phyloP scores from a whole-genome alignment of 768 basidiomycete species.

The Termitomyces titanicus region DNA sequence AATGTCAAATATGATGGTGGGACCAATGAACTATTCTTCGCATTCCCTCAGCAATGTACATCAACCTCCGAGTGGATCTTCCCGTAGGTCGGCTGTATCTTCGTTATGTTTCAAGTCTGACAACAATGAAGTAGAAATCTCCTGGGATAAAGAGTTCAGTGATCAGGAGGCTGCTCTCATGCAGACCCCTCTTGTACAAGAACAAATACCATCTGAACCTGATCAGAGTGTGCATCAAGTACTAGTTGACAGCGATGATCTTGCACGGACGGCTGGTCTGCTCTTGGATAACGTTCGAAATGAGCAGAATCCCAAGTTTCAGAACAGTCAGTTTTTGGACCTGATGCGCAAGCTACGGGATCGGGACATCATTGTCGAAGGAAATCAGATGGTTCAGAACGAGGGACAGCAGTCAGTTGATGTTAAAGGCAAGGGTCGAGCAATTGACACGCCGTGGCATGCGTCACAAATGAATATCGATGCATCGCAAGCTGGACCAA shows the following conservation, averaged over 20 bases:
- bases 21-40: conserved; percentile 32
- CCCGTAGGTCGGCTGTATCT: conserved; percentile 6
- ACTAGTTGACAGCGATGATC: conserved; percentile 54
- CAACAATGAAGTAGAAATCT: conserved; percentile 27
- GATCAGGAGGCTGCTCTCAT: conserved; percentile 43
- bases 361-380: conserved; percentile 72
- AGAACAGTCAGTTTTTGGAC: conserved; percentile 77
- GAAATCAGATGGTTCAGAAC: conserved; percentile 70
- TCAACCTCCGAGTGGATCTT: conserved; percentile 8
- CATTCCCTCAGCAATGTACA: conserved; percentile 24
- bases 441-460: conserved; percentile 22
- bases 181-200: conserved; percentile 10
- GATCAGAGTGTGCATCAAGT: conserved; percentile 15
- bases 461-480: conserved; percentile 5
- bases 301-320: conserved; percentile 81
- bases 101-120: background rate
- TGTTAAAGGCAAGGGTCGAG: conserved; percentile 70
- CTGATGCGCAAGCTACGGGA: conserved; percentile 86
- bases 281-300: conserved; percentile 73
- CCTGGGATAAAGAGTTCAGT: conserved; percentile 67
- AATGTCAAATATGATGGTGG: conserved; percentile 22
- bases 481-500: conserved; percentile 9
- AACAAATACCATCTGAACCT: conserved; percentile 20
- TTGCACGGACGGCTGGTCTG: conserved; percentile 76
- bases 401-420: conserved; percentile 34